phyloP scores from a whole-genome alignment of 2,329 filamentous ascomycete species.

The Leptographium procerum region DNA sequence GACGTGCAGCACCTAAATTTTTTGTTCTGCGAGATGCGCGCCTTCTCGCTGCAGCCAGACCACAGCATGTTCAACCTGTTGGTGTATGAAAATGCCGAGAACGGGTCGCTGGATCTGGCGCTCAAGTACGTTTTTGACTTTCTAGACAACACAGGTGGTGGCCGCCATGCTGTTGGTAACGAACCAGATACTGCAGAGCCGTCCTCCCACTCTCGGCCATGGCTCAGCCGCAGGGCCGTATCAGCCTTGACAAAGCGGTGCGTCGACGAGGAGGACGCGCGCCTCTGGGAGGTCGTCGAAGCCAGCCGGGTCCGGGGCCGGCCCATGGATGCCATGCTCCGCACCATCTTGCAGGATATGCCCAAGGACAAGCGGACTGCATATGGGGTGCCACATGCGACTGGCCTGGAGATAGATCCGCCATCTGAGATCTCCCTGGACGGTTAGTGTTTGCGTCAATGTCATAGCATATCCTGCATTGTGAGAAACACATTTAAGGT shows the following conservation, averaged over 20 bases:
- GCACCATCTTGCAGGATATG: not conserved
- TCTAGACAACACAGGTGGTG: not conserved
- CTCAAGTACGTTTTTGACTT: constrained; percentile 21
- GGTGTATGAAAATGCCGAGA: constrained; percentile 20
- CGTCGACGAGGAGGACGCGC: constrained; percentile 20
- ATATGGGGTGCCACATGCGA: constrained; percentile 8
- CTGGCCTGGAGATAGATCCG: not conserved
- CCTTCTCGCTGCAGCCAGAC: constrained; percentile 21
- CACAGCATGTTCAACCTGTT: constrained; percentile 19
- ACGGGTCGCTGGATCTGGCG: constrained; percentile 23
- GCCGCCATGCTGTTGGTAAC: not conserved
- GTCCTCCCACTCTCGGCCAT: constrained; percentile 11
- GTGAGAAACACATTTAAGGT: too few relatives aligned
- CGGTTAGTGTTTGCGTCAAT: not conserved
- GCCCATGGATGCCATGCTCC: constrained; percentile 11
- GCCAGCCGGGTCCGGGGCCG: constrained; percentile 9
- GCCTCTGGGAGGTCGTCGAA: constrained; percentile 21
- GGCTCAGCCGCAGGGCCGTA: constrained; percentile 21
- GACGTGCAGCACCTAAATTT: constrained; percentile 20
- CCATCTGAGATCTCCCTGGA: not conserved
- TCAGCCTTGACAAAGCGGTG: constrained; percentile 23
- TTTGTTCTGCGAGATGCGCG: constrained; percentile 25
- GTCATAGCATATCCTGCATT: too few relatives aligned
- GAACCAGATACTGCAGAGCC: not conserved
- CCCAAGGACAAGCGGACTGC: not conserved